Conservation (phyloP, 352 stramenopile species). For the Phytopythium delawarense region DNA sequence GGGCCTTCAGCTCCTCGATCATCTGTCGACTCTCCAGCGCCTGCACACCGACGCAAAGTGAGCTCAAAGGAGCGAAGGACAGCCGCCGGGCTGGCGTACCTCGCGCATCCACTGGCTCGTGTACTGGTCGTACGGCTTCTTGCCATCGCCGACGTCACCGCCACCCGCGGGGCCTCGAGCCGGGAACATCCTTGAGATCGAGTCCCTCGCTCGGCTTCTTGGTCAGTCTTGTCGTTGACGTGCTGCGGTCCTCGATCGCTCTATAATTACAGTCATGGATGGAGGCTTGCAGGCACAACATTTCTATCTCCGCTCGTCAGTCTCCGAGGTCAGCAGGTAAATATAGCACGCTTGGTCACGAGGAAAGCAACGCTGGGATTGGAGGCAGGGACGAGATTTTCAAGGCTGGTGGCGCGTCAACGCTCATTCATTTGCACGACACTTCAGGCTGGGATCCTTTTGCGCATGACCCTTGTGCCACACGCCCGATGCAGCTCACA, state of each 20-base stretch:
- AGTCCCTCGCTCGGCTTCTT: not conserved
- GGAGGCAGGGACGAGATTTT: not conserved
- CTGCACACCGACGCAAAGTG: constrained; percentile 9
- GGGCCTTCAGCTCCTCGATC: constrained; percentile 49
- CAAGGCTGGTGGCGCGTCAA: not conserved
- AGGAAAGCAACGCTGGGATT: not conserved
- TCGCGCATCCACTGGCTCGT: constrained; percentile 68
- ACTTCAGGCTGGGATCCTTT: not conserved
- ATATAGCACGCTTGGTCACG: not conserved
- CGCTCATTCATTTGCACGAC: not conserved
- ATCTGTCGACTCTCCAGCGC: constrained; percentile 41
- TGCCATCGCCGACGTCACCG: constrained; percentile 20
- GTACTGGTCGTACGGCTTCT: constrained; percentile 40
- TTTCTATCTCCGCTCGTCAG: not conserved
- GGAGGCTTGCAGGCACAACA: not conserved
- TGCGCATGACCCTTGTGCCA: not conserved
- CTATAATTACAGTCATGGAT: not conserved
- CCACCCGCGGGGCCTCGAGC: not conserved
- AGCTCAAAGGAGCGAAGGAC: not conserved
- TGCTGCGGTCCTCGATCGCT: not conserved
- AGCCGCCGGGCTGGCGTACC: constrained; percentile 12
- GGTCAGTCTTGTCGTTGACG: not conserved
- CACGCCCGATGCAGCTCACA: not conserved
- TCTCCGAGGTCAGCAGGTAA: not conserved
- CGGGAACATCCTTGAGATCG: not conserved